These are phyloP conservation scores for Xylaria grammica DNA, from an alignment of 495 filamentous ascomycete genomes.

Conservation along the genomic window DNA sequence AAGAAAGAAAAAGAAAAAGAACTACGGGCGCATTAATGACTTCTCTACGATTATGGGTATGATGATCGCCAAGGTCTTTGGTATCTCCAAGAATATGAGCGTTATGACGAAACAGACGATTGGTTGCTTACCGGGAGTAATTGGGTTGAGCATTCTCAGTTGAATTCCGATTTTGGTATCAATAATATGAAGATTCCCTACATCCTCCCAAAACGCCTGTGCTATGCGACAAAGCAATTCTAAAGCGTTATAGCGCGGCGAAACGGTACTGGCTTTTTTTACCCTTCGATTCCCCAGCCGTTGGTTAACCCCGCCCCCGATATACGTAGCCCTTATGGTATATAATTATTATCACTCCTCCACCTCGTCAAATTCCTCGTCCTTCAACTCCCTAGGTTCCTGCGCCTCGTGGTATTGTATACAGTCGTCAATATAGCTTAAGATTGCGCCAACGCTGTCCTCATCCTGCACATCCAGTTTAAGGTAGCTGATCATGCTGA, in stretches of 20 bases:
- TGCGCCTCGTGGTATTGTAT: constrained; percentile 97
- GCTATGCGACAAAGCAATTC: constrained; percentile 34
- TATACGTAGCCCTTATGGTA: not conserved
- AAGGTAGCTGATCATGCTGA: constrained; percentile 95
- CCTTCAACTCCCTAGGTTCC: constrained; percentile 85
- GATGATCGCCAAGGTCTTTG: constrained; percentile 17
- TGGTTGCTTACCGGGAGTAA: not conserved
- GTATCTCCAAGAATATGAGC: constrained; percentile 2
- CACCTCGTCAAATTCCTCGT: constrained; percentile 71
- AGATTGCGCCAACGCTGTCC: constrained; percentile 86
- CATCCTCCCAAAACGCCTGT: constrained; percentile 30
- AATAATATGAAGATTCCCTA: constrained; percentile 16
- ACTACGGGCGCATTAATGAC: not conserved
- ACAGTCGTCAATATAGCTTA: constrained; percentile 96
- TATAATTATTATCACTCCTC: constrained; percentile 41
- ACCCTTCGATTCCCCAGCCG: too few relatives aligned
- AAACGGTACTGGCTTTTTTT: too few relatives aligned
- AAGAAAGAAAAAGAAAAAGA: not conserved
- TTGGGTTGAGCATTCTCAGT: not conserved
- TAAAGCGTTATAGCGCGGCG: too few relatives aligned
- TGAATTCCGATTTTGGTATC: constrained; percentile 28
- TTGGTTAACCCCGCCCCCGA: too few relatives aligned
- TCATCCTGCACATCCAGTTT: constrained; percentile 90
- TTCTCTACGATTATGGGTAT: constrained; percentile 12
- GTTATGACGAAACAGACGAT: not conserved